Evolutionary conservation across 768 basidiomycete species (phyloP), one percentile per base, ranked within the genome.

Genomic region (Crassisporium funariophilum): DNA sequence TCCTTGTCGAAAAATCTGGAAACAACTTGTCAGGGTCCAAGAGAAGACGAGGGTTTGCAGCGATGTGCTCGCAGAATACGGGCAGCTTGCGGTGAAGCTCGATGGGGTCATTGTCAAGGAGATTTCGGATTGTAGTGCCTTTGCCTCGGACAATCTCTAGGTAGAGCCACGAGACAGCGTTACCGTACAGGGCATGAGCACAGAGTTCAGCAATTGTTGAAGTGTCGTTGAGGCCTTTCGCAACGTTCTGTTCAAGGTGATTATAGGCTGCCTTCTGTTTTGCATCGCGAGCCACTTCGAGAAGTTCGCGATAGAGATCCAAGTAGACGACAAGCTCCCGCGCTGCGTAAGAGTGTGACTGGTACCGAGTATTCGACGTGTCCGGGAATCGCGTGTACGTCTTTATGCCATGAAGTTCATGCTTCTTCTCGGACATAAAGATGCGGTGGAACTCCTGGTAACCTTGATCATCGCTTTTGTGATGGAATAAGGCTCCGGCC

Each of bases 391-490:
- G 33, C 3, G 47, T 45, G 10, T 47, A 6, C 17, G 29, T 22
- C 3, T 38, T 38, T 10, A 56, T 8, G 11, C 33, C 35, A 27
- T 44, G 47, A 2, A 56, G 21, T 15, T 47, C 52, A 5, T 29
- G 13, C 16, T 55, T 55, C 8, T 46, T 33, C 17, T 44, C 12
- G n/a, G 37, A 39, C 29, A 61, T 40, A 34, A 58, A 61, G 6
- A 40, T 42, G 1, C 24, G 11, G 7, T 15, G 22, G 2, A 31
- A 21, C 25, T 60, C 53, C 23, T 58, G 61, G 21, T 61, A 60
- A 15, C 66, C 67, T 23, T 60, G 59, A 33, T 60, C 59, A 16
- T 62, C 55, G 20, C 59, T 57, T 49, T 59, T 59, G 52, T 69
- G 52, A 13, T 55, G 49, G 29, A 66, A 61, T 2, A 68, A 24